phyloP scores from a whole-genome alignment of 495 filamentous ascomycete genomes.

The Penicillium psychrofluorescens region DNA sequence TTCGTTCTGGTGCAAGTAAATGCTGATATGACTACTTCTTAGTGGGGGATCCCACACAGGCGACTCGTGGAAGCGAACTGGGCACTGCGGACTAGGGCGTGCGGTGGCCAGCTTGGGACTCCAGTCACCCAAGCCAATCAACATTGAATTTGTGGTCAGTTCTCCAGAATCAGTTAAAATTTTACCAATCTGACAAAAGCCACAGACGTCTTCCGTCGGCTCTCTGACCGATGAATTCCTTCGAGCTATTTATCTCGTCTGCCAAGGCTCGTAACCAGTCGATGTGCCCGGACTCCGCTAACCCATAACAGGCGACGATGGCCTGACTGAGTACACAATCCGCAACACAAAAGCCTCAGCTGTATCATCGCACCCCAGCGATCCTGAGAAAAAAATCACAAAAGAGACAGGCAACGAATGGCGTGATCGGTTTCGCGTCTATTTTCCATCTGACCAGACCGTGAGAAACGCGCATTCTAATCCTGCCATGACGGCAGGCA shows the following conservation, averaged over 20 bases:
- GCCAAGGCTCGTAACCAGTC: conserved; percentile 47
- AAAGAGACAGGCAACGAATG: conserved; percentile 27
- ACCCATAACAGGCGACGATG: conserved; percentile 46
- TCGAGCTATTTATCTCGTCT: conserved; percentile 64
- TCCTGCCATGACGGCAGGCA: conserved; percentile 53
- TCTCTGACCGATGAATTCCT: conserved; percentile 62
- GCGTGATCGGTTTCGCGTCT: conserved; percentile 56
- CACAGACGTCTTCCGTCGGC: conserved; percentile 71
- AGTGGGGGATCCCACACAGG: conserved; percentile 49
- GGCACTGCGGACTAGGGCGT: conserved; percentile 60
- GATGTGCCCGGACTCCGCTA: neutral
- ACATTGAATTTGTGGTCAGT: conserved; percentile 55
- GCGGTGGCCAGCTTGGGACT: conserved; percentile 53
- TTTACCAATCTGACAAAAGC: conserved; percentile 5
- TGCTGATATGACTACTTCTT: conserved; percentile 1
- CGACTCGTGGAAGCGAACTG: conserved; percentile 53
- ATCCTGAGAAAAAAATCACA: conserved; percentile 14
- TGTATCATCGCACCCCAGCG: conserved; percentile 3
- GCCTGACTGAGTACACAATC: conserved; percentile 46
- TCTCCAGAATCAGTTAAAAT: neutral
- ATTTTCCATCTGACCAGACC: conserved; percentile 75
- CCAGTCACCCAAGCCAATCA: conserved; percentile 32
- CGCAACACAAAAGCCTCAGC: conserved; percentile 28
- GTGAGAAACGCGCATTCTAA: conserved; percentile 57
- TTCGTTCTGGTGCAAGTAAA: too few relatives aligned